A percentile compares a stretch with the other conserved stretches of the same genome.
These are phyloP conservation scores for Hondaea fermentalgiana DNA, from an alignment of 108 stramenopile genomes.

Conservation along the genomic window DNA sequence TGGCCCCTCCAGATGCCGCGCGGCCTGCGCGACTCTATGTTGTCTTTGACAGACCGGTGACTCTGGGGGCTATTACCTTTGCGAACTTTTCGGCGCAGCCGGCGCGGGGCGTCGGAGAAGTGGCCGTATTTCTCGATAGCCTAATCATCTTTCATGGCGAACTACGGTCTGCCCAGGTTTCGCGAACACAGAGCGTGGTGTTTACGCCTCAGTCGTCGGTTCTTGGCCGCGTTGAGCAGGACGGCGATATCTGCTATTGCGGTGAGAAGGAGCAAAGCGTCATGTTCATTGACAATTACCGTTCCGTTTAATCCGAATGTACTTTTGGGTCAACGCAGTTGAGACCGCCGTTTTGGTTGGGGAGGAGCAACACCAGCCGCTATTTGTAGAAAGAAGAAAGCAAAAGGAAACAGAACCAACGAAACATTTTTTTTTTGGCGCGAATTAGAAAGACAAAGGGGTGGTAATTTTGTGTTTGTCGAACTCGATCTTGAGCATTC, in stretches of 20 bases:
- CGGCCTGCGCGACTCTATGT: background rate
- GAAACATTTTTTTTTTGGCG: too few species aligned
- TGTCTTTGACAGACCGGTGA: background rate
- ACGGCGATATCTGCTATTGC: background rate
- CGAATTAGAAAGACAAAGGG: too few species aligned
- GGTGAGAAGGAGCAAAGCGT: background rate
- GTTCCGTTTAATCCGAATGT: background rate
- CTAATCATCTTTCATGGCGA: background rate
- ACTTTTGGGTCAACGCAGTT: too few species aligned
- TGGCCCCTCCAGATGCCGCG: background rate
- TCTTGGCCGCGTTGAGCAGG: background rate
- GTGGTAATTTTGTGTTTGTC: too few species aligned
- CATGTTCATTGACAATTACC: background rate
- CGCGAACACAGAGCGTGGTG: background rate
- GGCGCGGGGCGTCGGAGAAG: background rate
- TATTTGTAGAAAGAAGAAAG: too few species aligned
- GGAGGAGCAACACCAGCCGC: too few species aligned
- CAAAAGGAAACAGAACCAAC: too few species aligned
- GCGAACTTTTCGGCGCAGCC: background rate
- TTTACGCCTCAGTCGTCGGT: background rate
- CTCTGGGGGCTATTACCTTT: background rate
- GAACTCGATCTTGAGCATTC: too few species aligned
- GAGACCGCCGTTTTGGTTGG: too few species aligned
- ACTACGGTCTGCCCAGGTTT: background rate
- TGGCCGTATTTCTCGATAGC: background rate